Conservation (phyloP, 2,329 filamentous ascomycete species). For the Mycocentrospora acerina region DNA sequence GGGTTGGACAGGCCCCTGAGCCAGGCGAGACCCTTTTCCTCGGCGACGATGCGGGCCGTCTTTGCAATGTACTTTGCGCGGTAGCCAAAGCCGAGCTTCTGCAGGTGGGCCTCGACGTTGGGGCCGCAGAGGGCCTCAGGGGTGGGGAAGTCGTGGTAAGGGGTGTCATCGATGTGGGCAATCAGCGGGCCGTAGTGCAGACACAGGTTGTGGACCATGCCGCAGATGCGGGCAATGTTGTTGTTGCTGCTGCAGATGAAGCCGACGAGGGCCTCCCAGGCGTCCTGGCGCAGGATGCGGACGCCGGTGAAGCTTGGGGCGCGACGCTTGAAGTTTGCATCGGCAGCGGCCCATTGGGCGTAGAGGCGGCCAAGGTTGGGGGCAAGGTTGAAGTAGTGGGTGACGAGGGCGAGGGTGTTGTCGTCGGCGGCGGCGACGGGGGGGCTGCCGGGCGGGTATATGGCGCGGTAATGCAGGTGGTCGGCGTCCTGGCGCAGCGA, state of each 20-base stretch:
- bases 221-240: conserved; percentile 90
- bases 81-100: conserved; percentile 89
- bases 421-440: conserved; percentile 50
- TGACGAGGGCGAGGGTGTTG: conserved; percentile 73
- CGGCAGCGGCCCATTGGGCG: conserved; percentile 79
- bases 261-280: conserved; percentile 89
- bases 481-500: conserved; percentile 79
- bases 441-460: conserved; percentile 51
- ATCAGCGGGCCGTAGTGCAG: conserved; percentile 78
- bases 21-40: conserved; percentile 70
- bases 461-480: conserved; percentile 77
- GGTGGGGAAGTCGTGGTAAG: conserved; percentile 85
- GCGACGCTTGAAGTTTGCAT: conserved; percentile 85
- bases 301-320: conserved; percentile 88
- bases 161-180: conserved; percentile 65
- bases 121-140: conserved; percentile 71
- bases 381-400: conserved; percentile 82
- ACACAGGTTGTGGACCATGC: conserved; percentile 96
- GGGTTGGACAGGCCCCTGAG: conserved; percentile 77
- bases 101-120: conserved; percentile 77
- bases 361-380: conserved; percentile 78
- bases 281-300: conserved; percentile 88
- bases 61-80: conserved; percentile 88
- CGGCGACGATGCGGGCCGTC: conserved; percentile 75
- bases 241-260: conserved; percentile 99